Evolutionary conservation across 495 filamentous ascomycete species (phyloP).

Genomic region (Aspergillus funiculosus): DNA sequence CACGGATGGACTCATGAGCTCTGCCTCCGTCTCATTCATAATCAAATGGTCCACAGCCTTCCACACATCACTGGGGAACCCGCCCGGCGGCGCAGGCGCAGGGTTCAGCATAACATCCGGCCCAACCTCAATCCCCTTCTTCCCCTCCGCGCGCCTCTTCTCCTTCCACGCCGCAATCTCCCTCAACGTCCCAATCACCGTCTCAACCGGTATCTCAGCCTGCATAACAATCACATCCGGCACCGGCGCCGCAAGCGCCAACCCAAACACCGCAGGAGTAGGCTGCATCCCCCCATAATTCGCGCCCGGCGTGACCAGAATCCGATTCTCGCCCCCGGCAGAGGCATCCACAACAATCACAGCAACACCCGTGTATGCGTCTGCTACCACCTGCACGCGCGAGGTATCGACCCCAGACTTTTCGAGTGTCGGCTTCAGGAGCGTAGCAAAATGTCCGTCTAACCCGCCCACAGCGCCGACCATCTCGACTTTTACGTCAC

Average conservation of each 20-base stretch:
- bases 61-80: slow-evolving; percentile 63
- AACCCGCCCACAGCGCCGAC: slow-evolving; percentile 71
- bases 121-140: slow-evolving; percentile 40
- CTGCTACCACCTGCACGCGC: slow-evolving; percentile 43
- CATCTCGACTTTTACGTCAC: slow-evolving; percentile 64
- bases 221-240: slow-evolving; percentile 78
- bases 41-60: slow-evolving; percentile 68
- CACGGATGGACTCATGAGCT: slow-evolving; percentile 52
- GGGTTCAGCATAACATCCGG: slow-evolving; percentile 74
- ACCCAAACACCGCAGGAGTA: slow-evolving; percentile 37
- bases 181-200: slow-evolving; percentile 60
- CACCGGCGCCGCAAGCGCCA: slow-evolving; percentile 29
- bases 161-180: slow-evolving; percentile 29
- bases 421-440: slow-evolving; percentile 43
- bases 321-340: slow-evolving; percentile 77
- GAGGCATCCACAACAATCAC: slow-evolving; percentile 79
- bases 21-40: slow-evolving; percentile 88
- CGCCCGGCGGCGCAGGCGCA: slow-evolving; percentile 61
- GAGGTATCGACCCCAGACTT: slow-evolving; percentile 58
- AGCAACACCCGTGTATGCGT: slow-evolving; percentile 68
- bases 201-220: slow-evolving; percentile 73
- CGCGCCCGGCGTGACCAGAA: slow-evolving; percentile 73
- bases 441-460: slow-evolving; percentile 38
- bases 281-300: slow-evolving; percentile 56
- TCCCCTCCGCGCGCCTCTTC: slow-evolving; percentile 42